Evolutionary conservation across 306 rosid species (phyloP).

Genomic region (Cyclanthera cordifolia): DNA sequence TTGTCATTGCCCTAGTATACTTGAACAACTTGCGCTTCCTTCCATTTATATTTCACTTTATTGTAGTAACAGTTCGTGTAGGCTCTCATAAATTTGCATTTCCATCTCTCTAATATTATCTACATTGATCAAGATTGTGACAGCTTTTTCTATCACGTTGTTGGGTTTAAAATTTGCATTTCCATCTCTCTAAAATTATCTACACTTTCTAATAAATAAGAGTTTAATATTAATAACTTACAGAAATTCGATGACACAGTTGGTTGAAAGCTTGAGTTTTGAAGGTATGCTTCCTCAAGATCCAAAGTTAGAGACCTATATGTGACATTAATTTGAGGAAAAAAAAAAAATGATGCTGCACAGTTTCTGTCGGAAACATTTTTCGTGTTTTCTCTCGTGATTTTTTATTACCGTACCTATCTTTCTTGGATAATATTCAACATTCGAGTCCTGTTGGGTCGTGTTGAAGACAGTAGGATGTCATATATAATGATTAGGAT

Average conservation of each 20-base stretch:
- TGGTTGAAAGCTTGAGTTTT: too few relatives aligned
- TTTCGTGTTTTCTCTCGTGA: background rate
- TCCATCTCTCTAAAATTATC: too few relatives aligned
- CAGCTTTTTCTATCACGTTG: background rate
- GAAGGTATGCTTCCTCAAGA: too few relatives aligned
- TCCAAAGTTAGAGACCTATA: too few relatives aligned
- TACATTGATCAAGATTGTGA: background rate
- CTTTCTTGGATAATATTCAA: too few relatives aligned
- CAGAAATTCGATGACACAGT: too few relatives aligned
- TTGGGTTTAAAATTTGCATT: background rate
- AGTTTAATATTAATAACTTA: too few relatives aligned
- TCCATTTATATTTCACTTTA: background rate
- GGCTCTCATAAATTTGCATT: background rate
- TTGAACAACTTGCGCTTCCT: slow-evolving; percentile 1
- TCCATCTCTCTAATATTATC: background rate
- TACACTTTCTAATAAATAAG: too few relatives aligned
- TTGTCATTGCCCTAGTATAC: background rate
- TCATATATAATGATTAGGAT: background rate
- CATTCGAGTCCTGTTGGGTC: too few relatives aligned
- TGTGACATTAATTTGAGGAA: too few relatives aligned
- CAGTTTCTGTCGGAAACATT: too few relatives aligned
- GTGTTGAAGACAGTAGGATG: background rate
- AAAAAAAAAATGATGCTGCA: too few relatives aligned
- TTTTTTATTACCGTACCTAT: background rate
- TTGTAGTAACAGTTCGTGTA: background rate